phyloP scores from a whole-genome alignment of 2,329 filamentous ascomycete genomes.

The Byssoonygena ceratinophila region DNA sequence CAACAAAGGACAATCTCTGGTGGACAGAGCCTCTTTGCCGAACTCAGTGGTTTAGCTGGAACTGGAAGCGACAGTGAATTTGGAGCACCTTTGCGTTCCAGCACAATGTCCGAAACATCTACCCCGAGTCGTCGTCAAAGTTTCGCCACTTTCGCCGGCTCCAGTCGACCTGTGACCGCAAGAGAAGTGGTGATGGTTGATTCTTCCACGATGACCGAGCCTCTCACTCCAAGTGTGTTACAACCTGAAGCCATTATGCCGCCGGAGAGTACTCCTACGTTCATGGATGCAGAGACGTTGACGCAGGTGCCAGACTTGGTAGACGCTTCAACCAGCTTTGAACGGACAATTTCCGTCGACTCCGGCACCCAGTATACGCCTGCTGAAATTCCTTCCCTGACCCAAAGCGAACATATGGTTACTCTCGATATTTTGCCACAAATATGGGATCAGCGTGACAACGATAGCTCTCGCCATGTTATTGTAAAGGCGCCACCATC shows the following conservation, averaged over 20 bases:
- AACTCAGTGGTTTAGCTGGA: conserved; percentile 66
- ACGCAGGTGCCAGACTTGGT: not conserved
- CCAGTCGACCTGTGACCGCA: conserved; percentile 21
- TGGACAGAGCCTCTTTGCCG: conserved; percentile 78
- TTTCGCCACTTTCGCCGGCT: conserved; percentile 26
- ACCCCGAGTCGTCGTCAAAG: conserved; percentile 28
- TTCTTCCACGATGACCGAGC: conserved; percentile 53
- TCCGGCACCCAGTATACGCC: conserved; percentile 38
- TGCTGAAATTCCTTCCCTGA: conserved; percentile 20
- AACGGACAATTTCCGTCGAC: conserved; percentile 23
- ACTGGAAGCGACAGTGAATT: conserved; percentile 60
- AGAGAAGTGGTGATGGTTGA: conserved; percentile 44
- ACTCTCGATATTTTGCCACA: conserved; percentile 32
- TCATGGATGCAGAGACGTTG: conserved; percentile 4
- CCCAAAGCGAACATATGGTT: conserved; percentile 21
- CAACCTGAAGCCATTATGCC: not conserved
- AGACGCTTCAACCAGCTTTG: conserved; percentile 9
- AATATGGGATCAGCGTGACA: conserved; percentile 29
- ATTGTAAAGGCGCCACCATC: not conserved
- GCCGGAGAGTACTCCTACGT: not conserved
- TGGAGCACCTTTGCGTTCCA: conserved; percentile 30
- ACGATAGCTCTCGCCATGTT: not conserved
- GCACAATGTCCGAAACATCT: conserved; percentile 29
- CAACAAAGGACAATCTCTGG: conserved; percentile 37
- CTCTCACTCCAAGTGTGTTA: conserved; percentile 17